phyloP scores from a whole-genome alignment of 768 basidiomycete genomes.

The Polyporus arcularius region DNA sequence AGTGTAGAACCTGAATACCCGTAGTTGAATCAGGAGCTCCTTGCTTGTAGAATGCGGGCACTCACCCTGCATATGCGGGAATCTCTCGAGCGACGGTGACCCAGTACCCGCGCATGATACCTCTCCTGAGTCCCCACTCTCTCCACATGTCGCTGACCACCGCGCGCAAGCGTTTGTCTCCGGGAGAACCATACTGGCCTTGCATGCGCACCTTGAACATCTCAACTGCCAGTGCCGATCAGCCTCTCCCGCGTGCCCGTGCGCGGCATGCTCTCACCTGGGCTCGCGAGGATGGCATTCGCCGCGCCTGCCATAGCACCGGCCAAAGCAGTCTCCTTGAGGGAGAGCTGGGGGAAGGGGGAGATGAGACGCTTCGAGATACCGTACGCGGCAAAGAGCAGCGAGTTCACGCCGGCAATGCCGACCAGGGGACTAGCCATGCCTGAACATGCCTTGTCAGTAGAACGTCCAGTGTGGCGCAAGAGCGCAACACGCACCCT shows the following conservation, averaged over 20 bases:
- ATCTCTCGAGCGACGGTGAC: conserved; percentile 93
- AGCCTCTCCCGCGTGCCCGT: neutral
- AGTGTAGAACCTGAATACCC: too few species aligned
- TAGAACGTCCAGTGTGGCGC: too few species aligned
- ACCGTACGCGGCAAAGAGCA: conserved; percentile 92
- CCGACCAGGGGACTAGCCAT: conserved; percentile 92
- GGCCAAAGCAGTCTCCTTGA: conserved; percentile 79
- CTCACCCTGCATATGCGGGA: conserved; percentile 91
- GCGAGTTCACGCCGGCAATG: conserved; percentile 93
- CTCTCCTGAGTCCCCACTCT: conserved; percentile 82
- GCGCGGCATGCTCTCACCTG: conserved; percentile 49
- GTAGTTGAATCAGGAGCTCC: too few species aligned
- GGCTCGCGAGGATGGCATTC: conserved; percentile 89
- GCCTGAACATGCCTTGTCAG: conserved; percentile 43
- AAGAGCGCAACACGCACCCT: conserved; percentile 55
- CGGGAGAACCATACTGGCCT: conserved; percentile 83
- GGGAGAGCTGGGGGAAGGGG: conserved; percentile 82
- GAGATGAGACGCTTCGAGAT: conserved; percentile 82
- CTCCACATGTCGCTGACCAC: conserved; percentile 84
- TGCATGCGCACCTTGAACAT: conserved; percentile 99
- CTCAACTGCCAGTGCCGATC: conserved; percentile 60
- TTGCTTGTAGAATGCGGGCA: conserved; percentile 9
- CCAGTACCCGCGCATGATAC: conserved; percentile 98
- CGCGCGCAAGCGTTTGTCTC: conserved; percentile 74
- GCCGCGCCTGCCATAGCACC: conserved; percentile 92